Percentiles rank a stretch among this genome's conserved stretches.
Conservation (phyloP, 108 stramenopile species). For the Fistulifera pelliculosa region DNA sequence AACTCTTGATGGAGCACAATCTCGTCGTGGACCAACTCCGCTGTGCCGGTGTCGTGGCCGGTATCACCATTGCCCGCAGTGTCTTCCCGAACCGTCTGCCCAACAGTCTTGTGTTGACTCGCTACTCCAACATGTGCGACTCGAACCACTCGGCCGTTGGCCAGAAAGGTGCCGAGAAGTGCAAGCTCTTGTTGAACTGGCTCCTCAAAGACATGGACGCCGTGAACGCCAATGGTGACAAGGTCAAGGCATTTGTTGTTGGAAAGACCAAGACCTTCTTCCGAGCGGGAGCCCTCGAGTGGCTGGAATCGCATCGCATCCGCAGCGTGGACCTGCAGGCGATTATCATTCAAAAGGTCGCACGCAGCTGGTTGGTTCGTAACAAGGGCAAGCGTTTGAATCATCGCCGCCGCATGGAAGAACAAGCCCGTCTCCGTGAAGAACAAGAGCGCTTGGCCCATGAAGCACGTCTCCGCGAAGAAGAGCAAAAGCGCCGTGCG, state of each 20-base stretch:
- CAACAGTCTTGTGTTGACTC: conserved; percentile 51
- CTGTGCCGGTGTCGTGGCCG: conserved; percentile 91
- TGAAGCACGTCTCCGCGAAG: neutral
- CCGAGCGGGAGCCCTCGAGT: conserved; percentile 69
- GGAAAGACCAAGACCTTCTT: conserved; percentile 82
- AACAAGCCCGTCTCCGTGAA: neutral
- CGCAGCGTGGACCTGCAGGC: conserved; percentile 14
- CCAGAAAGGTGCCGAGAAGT: conserved; percentile 18
- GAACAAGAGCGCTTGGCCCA: neutral
- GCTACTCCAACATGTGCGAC: conserved; percentile 32
- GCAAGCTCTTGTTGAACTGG: conserved; percentile 17
- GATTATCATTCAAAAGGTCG: conserved; percentile 23
- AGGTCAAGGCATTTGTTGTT: conserved; percentile 1
- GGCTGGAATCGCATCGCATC: conserved; percentile 42
- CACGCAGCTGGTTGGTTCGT: conserved; percentile 23
- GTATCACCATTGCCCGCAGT: conserved; percentile 76
- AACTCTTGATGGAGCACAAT: conserved; percentile 49
- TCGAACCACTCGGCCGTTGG: no score
- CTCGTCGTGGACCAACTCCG: conserved; percentile 81
- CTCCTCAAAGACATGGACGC: neutral
- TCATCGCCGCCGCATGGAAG: neutral
- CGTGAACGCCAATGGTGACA: conserved; percentile 2
- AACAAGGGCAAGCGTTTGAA: conserved; percentile 6
- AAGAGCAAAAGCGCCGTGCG: conserved; percentile 11
- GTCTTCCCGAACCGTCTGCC: conserved; percentile 85